Evolutionary conservation across 2,329 filamentous ascomycete species (phyloP), one percentile per base, ranked within the genome.

Genomic region (Penicillium fuscoglaucum): DNA sequence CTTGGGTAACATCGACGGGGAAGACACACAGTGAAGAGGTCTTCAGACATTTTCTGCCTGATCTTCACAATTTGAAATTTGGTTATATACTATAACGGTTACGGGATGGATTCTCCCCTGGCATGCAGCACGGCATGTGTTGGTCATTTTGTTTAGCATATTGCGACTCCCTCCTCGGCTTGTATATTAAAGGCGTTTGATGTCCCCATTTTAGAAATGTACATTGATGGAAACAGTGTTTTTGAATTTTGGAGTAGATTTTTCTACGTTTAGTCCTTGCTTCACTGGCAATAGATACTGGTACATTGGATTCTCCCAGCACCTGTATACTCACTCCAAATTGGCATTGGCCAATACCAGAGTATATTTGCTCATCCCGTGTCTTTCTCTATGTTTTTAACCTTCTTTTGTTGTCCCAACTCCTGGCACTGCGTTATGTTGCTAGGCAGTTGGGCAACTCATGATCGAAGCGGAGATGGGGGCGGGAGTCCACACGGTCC

Each of bases 1-100:
- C 31, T 41, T 77, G 51, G 75, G 73, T n/a, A 76, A 78, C 57
- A 53, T 76, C 17, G 74, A 75, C 54, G 69, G 60, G 21, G 73
- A 76, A 60, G 64, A 69, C 56, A 61, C 51, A 41, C 50, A 54
- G 50, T 58, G 28, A 58, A 43, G 39, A 40, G 28, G 33, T 43
- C 24, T 55, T 43, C 17, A 7, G 12, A 55, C 40, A 7, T 49
- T 19, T 33, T 40, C 26, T 56, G 39, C 12, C 39, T n/a, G 40
- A 45, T 41, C 28, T 31, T 39, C 31, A 39, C 35, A 26, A 39
- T 47, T 12, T 31, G 47, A 56, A 43, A 15, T 46, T 46, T 59
- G 35, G 61, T 60, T 55, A 61, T 66, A 57, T 59, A 52, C 61
- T 65, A 70, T 61, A 67, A 61, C 40, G 66, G 62, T 63, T 61